These are phyloP conservation scores for Teratosphaeria destructans DNA, from an alignment of 2,329 filamentous ascomycete genomes.

Conservation along the genomic window DNA sequence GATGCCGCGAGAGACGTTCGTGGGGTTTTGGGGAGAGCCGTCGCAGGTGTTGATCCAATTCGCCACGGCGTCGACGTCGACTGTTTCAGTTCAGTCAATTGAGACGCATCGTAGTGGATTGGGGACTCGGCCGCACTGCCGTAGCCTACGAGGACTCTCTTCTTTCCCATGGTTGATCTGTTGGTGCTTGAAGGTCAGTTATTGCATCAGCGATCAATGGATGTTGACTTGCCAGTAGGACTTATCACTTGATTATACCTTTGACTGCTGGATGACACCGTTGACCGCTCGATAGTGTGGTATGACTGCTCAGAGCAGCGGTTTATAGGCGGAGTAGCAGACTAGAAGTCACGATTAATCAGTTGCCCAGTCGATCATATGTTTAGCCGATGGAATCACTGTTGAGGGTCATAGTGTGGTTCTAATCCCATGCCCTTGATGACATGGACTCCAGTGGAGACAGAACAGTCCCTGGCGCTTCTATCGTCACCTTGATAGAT, in stretches of 20 bases:
- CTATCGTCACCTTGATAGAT: neutral
- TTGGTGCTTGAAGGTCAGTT: neutral
- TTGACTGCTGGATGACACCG: no score
- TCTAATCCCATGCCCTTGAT: no score
- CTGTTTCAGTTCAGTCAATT: neutral
- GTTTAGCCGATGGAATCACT: no score
- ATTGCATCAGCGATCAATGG: no score
- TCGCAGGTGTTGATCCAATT: slow-evolving; percentile 33
- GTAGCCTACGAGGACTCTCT: slow-evolving; percentile 31
- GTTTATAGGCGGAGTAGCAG: no score
- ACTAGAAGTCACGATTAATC: no score
- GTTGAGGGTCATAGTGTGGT: no score
- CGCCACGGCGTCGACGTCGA: slow-evolving; percentile 32
- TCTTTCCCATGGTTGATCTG: slow-evolving; percentile 14
- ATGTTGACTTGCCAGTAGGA: no score
- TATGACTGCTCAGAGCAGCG: no score
- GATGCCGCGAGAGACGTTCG: slow-evolving; percentile 30
- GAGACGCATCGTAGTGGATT: neutral
- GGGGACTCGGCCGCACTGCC: slow-evolving; percentile 13
- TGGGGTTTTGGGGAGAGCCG: slow-evolving; percentile 28
- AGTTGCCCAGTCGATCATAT: no score
- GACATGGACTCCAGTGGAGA: neutral
- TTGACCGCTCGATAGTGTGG: no score
- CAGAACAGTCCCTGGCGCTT: neutral
- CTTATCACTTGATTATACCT: no score